Evolutionary conservation across 2,329 filamentous ascomycete species (phyloP).

Genomic region (Amesomyces nigricolor): DNA sequence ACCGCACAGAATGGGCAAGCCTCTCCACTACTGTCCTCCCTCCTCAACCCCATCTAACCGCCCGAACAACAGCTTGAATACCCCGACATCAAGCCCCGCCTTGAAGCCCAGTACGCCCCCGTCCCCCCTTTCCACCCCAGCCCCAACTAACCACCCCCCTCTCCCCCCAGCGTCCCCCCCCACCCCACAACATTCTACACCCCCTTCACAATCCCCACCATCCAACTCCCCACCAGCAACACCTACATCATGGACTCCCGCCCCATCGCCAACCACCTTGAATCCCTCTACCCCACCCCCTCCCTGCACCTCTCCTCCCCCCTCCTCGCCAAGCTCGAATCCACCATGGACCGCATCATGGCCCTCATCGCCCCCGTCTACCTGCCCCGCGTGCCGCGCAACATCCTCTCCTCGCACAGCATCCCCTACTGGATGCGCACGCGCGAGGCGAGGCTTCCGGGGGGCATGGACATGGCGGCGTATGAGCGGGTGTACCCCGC

Average conservation of each 20-base stretch:
- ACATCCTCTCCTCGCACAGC: slow-evolving; percentile 47
- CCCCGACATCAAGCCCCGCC: slow-evolving; percentile 53
- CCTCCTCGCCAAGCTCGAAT: slow-evolving; percentile 40
- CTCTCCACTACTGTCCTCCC: not conserved
- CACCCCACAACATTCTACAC: slow-evolving; percentile 34
- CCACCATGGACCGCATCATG: slow-evolving; percentile 33
- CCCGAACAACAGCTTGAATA: slow-evolving; percentile 49
- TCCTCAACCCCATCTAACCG: not conserved
- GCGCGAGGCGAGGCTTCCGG: slow-evolving; percentile 34
- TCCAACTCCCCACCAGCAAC: slow-evolving; percentile 47
- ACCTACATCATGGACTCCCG: slow-evolving; percentile 59
- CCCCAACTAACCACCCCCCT: slow-evolving; percentile 1
- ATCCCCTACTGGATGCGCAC: slow-evolving; percentile 51
- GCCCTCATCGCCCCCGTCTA: slow-evolving; percentile 36
- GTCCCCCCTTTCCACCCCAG: not conserved
- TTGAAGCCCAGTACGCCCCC: slow-evolving; percentile 47
- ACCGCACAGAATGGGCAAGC: slow-evolving; percentile 58
- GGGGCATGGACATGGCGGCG: slow-evolving; percentile 51
- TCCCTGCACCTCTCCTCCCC: slow-evolving; percentile 53
- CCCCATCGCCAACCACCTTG: slow-evolving; percentile 54
- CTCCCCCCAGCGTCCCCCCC: slow-evolving; percentile 38
- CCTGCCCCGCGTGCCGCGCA: slow-evolving; percentile 43
- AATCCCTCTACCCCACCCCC: slow-evolving; percentile 53
- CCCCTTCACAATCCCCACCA: slow-evolving; percentile 51
- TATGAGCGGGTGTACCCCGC: slow-evolving; percentile 41